Base-by-base conservation (phyloP, 2,329 filamentous ascomycete genomes). In the Achaetomium macrosporum region DNA sequence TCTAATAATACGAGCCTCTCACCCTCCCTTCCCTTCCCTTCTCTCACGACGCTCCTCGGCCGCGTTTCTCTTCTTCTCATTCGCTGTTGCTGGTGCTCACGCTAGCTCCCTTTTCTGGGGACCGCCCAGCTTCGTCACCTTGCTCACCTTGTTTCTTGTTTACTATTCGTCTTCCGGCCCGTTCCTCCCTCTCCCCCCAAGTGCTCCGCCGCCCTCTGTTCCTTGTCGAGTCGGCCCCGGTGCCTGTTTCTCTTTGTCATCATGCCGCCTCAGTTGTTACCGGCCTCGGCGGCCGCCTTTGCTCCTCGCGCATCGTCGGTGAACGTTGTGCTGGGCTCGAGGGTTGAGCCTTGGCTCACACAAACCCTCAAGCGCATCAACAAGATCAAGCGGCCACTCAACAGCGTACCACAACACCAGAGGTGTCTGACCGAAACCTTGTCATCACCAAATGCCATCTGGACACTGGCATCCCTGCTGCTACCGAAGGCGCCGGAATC, bases 311-410 rank as follows among this genome's bases (percentile, higher is more conserved):
- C 82, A 55, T 90, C 90, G 45, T 90, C 89, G 25, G 92, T 95
- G 71, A 97, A 95, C 69, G 89, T 99, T 63, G 93, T 99, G 56
- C 78, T 99, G 65, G 88, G 85, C 66, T 87, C 86, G 69, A 95
- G 93, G 76, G 84, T 95, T 66, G 91, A 96, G 75, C 88, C 90
- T 55, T 99, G 93, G 93, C 81, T 97, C 72, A 99, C 93, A 35
- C 88, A 91, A 68, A 96, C 91, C 11, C 79, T 99, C 65, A 97
- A 97, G 81, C 85, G 93, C 70, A 90, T 96, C 75, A 97, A 96
- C 79, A 83, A 88, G 63, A 84, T 96, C 65, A 99, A 97, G 82
- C 88, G 93, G 64, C 92, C 93, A 57, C 82, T 97, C 72, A 99
- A 99, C 81, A 96, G 88, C 71, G 88, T 96, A 45, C 85, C 89